Base-by-base conservation (phyloP, 2,329 filamentous ascomycete genomes). In the Ophiosphaerella herpotricha region DNA sequence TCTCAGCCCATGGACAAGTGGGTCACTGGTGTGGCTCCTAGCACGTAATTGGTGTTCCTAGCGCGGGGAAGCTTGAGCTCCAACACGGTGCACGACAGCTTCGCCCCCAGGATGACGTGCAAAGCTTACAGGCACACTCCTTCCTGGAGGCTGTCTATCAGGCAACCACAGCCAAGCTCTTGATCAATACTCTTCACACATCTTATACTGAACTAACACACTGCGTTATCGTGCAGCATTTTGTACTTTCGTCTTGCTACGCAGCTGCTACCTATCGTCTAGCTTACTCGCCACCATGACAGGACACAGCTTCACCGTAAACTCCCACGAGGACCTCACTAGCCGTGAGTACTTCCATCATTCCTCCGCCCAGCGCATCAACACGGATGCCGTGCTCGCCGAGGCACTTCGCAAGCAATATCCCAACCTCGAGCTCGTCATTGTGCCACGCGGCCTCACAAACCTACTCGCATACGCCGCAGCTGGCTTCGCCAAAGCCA, bases 361-460 rank as follows among this genome's bases (percentile, higher is more conserved):
- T 54, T 74, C 75, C 21, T 71, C 74, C 38, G 76, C 55, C 39
- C 67, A 70, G 39, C 75, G 77, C 51, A 50, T 77, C 59, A 72
- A 75, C 51, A 78, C 77, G 45, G 75, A 79, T 48, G 55, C 64
- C 29, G 72, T 79, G 24, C 56, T 79, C 18, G 68, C 75, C 40
- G 72, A 77, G 50, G 71, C 76, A n/a, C 64, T 79, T 8, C 75
- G 75, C 40, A 67, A 62, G 16, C 75, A 79, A 45, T 78, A 78
- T 45, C 75, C 76, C 12, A 51, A 77, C 26, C 73, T 78, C 16
- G 74, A 78, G 48, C 70, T 79, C 35, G 71, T 74, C 33, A 64
- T 78, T 32, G 65, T 70, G 1, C 76, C 77, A 4, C 45, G 49
- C 26, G 45, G 45, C 32, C 50, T 43, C 35, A 66, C 69, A 57